Conservation (phyloP, 352 stramenopile species). For the Peronosclerospora sorghi region DNA sequence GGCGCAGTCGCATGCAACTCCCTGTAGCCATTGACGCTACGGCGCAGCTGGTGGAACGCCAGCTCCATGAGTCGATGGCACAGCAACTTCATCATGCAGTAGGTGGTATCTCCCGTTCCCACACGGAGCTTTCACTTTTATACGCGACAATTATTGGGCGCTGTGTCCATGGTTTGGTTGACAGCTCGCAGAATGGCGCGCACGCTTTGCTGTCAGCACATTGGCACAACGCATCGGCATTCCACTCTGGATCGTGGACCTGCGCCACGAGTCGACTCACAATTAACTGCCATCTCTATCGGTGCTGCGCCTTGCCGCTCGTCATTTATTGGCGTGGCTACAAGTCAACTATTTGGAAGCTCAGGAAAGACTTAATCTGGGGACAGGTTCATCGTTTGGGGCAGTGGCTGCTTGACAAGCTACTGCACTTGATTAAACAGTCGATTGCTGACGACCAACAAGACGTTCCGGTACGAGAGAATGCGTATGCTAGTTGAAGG, state of each 20-base stretch:
- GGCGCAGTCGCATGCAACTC: conserved; percentile 56
- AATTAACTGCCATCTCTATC: conserved; percentile 85
- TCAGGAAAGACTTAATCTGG: conserved; percentile 45
- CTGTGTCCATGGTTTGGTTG: conserved; percentile 77
- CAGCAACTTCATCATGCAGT: conserved; percentile 52
- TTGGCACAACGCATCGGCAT: conserved; percentile 85
- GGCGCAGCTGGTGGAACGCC: conserved; percentile 66
- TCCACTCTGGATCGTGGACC: conserved; percentile 88
- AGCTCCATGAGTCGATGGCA: conserved; percentile 59
- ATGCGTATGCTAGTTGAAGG: conserved; percentile 52
- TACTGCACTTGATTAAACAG: conserved; percentile 12
- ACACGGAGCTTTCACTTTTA: conserved; percentile 68
- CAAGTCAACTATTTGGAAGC: conserved; percentile 80
- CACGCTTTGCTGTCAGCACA: conserved; percentile 66
- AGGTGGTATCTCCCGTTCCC: conserved; percentile 55
- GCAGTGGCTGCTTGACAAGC: conserved; percentile 22
- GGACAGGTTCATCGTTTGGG: conserved; percentile 34
- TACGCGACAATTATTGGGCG: conserved; percentile 57
- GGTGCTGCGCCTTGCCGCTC: conserved; percentile 76
- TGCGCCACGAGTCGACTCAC: conserved; percentile 89
- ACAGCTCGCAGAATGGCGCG: conserved; percentile 63
- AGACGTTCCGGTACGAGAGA: not conserved
- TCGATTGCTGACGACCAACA: not conserved
- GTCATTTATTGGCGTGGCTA: conserved; percentile 84
- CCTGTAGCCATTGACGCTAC: conserved; percentile 74